Percentiles rank a stretch among this genome's conserved stretches.
Conservation (phyloP, 2,329 filamentous ascomycete species). For the Fusarium buxicola region DNA sequence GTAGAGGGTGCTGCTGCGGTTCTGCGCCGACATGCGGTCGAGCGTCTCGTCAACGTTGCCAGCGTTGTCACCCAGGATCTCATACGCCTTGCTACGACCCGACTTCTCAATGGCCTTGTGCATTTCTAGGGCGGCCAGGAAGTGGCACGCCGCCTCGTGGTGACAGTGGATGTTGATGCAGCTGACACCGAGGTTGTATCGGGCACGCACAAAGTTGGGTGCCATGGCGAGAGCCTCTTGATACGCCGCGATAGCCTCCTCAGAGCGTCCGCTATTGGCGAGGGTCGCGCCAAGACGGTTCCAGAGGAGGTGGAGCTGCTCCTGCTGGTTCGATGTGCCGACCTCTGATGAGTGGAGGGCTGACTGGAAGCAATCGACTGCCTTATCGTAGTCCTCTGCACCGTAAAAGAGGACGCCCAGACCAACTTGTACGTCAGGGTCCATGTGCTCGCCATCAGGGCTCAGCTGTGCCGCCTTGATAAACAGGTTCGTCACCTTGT, state of each 20-base stretch:
- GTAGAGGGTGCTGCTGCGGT: conserved; percentile 95
- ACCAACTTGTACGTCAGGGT: conserved; percentile 97
- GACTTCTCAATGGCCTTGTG: conserved; percentile 92
- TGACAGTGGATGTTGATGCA: conserved; percentile 99
- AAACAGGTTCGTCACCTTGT: conserved; percentile 90
- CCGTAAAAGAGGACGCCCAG: conserved; percentile 98
- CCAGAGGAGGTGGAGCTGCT: conserved; percentile 94
- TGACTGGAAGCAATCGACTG: conserved; percentile 96
- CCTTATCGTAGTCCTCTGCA: conserved; percentile 97
- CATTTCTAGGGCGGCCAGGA: conserved; percentile 93
- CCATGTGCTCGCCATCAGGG: conserved; percentile 93
- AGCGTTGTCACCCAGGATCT: conserved; percentile 75
- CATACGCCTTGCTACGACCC: conserved; percentile 83
- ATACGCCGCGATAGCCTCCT: conserved; percentile 97
- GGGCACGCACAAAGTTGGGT: conserved; percentile 95
- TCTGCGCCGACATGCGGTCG: conserved; percentile 91
- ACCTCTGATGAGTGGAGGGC: conserved; percentile 88
- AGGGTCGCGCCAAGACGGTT: conserved; percentile 96
- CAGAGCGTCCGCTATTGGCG: conserved; percentile 90
- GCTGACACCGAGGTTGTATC: conserved; percentile 95
- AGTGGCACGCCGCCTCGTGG: conserved; percentile 90
- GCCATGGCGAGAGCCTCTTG: conserved; percentile 90
- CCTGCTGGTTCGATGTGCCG: conserved; percentile 84
- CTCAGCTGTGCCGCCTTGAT: conserved; percentile 93
- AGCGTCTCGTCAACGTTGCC: conserved; percentile 74